Evolutionary conservation across 257 asterid genomes (phyloP).

Genomic region (Coffea eugenioides): DNA sequence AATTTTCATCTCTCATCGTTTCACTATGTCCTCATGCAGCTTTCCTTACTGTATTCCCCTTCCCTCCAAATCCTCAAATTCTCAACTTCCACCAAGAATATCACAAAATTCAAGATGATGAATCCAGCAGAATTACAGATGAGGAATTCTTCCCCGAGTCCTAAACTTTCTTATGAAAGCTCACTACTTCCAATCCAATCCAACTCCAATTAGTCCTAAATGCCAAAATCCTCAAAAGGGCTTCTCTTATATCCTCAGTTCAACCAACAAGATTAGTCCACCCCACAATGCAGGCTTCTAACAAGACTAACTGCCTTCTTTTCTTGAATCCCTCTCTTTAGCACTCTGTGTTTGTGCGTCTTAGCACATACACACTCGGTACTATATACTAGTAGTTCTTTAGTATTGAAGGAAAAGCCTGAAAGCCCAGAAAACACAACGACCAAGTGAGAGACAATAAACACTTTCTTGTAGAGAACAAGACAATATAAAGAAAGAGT

Average conservation of each 20-base stretch:
- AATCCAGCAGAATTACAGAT: not conserved
- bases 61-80: slow-evolving; percentile 32
- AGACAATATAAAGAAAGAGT: slow-evolving; percentile 51
- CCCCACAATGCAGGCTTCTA: slow-evolving; percentile 20
- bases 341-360: not conserved
- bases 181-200: slow-evolving; percentile 16
- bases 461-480: slow-evolving; percentile 45
- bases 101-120: slow-evolving; percentile 1
- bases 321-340: slow-evolving; percentile 23
- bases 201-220: not conserved
- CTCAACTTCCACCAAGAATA: slow-evolving; percentile 26
- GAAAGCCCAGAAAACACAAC: slow-evolving; percentile 26
- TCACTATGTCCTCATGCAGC: slow-evolving; percentile 72
- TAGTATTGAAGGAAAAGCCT: not conserved
- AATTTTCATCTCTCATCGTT: slow-evolving; percentile 85
- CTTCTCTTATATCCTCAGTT: slow-evolving; percentile 15
- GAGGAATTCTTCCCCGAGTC: slow-evolving; percentile 15
- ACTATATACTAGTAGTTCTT: slow-evolving; percentile 2
- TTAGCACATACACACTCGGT: slow-evolving; percentile 11
- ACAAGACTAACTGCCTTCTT: slow-evolving; percentile 35
- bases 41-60: slow-evolving; percentile 22
- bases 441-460: slow-evolving; percentile 54
- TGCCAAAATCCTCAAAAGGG: slow-evolving; percentile 34
- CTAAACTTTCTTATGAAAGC: slow-evolving; percentile 18
- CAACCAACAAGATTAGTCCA: slow-evolving; percentile 18